Conservation (phyloP, 176 grass and related monocot species). For the Otatea glauca region DNA sequence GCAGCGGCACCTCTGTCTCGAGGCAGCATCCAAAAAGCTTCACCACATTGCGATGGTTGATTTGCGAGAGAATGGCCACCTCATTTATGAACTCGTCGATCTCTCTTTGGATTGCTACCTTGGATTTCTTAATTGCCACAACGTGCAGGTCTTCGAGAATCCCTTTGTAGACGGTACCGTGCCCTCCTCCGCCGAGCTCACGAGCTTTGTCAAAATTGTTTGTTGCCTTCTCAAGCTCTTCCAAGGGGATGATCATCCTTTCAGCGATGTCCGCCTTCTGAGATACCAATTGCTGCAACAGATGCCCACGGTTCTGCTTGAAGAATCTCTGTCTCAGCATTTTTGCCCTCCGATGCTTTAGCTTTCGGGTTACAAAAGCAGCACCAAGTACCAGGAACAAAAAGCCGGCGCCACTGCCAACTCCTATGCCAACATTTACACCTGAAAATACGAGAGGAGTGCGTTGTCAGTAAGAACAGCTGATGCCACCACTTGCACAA, state of each 20-base stretch:
- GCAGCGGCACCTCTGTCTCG: no score
- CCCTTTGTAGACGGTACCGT: slow-evolving; percentile 57
- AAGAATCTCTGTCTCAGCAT: background rate
- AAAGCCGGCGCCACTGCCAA: slow-evolving; percentile 45
- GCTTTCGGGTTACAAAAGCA: slow-evolving; percentile 25
- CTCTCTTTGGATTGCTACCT: slow-evolving; percentile 48
- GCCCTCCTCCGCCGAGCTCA: slow-evolving; percentile 51
- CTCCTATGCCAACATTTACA: slow-evolving; percentile 49
- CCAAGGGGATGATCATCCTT: background rate
- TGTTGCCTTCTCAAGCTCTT: background rate
- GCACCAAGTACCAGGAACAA: slow-evolving; percentile 33
- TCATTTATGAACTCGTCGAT: slow-evolving; percentile 68
- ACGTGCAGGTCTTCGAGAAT: slow-evolving; percentile 46
- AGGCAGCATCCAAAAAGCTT: no score
- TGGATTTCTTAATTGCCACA: slow-evolving; percentile 70
- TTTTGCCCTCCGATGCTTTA: background rate
- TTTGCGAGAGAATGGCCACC: slow-evolving; percentile 59
- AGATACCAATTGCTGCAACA: background rate
- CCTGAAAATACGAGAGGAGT: slow-evolving; percentile 27
- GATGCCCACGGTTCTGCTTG: background rate
- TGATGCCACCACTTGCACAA: background rate
- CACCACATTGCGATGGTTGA: slow-evolving; percentile 58
- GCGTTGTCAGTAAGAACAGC: background rate
- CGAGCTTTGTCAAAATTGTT: slow-evolving; percentile 31
- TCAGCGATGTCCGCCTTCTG: background rate